Conservation (phyloP, 148 eudicot genomes). For the Rhododendron mucronatum region DNA sequence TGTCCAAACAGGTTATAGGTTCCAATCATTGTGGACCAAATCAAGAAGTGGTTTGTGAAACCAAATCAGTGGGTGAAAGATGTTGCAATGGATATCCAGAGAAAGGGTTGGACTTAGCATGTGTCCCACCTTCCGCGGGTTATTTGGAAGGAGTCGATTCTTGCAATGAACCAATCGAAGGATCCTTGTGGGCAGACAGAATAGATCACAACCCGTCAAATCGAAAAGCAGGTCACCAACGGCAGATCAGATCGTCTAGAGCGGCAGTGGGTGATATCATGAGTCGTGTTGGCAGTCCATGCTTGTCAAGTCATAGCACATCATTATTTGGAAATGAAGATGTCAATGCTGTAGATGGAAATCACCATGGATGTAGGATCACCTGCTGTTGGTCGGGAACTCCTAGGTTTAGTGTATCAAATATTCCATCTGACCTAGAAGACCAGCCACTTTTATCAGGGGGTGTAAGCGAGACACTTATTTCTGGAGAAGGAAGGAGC, state of each 20-base stretch:
- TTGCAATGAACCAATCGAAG: slow-evolving; percentile 45
- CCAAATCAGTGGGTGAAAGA: slow-evolving; percentile 22
- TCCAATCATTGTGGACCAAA: slow-evolving; percentile 4
- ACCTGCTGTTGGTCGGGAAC: slow-evolving; percentile 86
- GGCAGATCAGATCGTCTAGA: slow-evolving; percentile 33
- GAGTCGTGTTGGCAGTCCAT: slow-evolving; percentile 61
- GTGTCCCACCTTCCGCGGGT: slow-evolving; percentile 36
- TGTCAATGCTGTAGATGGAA: slow-evolving; percentile 35
- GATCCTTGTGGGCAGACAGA: slow-evolving; percentile 26
- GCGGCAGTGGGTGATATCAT: slow-evolving; percentile 48
- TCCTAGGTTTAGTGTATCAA: slow-evolving; percentile 45
- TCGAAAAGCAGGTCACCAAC: slow-evolving; percentile 13
- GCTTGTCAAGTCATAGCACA: slow-evolving; percentile 45
- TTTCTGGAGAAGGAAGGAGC: slow-evolving; percentile 35
- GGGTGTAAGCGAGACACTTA: slow-evolving; percentile 30
- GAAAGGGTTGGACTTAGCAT: slow-evolving; percentile 42
- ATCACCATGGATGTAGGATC: slow-evolving; percentile 64
- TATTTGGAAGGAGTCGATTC: slow-evolving; percentile 53
- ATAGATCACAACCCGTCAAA: slow-evolving; percentile 18
- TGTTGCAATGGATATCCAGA: slow-evolving; percentile 25
- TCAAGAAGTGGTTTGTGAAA: slow-evolving; percentile 25
- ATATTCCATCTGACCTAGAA: slow-evolving; percentile 48
- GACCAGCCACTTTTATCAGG: slow-evolving; percentile 60
- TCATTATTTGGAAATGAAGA: slow-evolving; percentile 53
- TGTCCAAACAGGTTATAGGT: slow-evolving; percentile 10